Percentiles rank a stretch among this genome's conserved stretches.
These are phyloP conservation scores for Daldinia eschscholtzii DNA, from an alignment of 2,329 filamentous ascomycete genomes.

Conservation along the genomic window DNA sequence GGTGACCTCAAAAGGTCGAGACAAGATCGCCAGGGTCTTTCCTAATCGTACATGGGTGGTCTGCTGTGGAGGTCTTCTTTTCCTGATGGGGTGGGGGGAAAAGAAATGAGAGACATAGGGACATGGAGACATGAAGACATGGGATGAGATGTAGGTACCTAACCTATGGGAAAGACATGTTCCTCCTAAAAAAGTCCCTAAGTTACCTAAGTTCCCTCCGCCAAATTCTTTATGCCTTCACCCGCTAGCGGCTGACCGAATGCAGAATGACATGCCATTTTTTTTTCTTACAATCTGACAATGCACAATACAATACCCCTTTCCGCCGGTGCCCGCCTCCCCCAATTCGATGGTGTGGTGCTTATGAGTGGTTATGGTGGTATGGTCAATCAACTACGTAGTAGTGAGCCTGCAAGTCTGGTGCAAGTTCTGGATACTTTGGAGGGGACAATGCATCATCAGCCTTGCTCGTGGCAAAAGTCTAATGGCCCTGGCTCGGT, in stretches of 20 bases:
- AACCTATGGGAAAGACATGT: background rate
- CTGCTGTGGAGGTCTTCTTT: slow-evolving; percentile 5
- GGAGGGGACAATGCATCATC: slow-evolving; percentile 49
- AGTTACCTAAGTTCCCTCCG: background rate
- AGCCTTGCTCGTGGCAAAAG: slow-evolving; percentile 50
- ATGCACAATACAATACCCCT: slow-evolving; percentile 25
- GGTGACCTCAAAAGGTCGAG: slow-evolving; percentile 25
- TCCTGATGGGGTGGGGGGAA: slow-evolving; percentile 14
- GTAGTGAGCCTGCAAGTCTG: slow-evolving; percentile 25
- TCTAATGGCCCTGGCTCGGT: slow-evolving; percentile 42
- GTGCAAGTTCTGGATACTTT: slow-evolving; percentile 8
- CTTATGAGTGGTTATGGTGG: slow-evolving; percentile 11
- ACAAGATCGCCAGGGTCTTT: slow-evolving; percentile 54
- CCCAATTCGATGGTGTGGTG: slow-evolving; percentile 35
- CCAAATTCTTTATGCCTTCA: slow-evolving; percentile 31
- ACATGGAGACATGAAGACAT: background rate
- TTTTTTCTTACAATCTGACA: slow-evolving; percentile 2
- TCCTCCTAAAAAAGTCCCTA: background rate
- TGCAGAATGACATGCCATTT: slow-evolving; percentile 46
- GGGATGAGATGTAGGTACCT: background rate
- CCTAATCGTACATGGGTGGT: slow-evolving; percentile 38
- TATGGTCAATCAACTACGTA: slow-evolving; percentile 36
- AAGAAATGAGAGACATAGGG: background rate
- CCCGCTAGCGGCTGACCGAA: slow-evolving; percentile 44
- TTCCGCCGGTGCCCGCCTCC: slow-evolving; percentile 23